Percentiles rank a stretch among this genome's conserved stretches.
These are phyloP conservation scores for Wallacemonas sp. DNA, from an alignment of 208 protist genomes.

Conservation along the genomic window DNA sequence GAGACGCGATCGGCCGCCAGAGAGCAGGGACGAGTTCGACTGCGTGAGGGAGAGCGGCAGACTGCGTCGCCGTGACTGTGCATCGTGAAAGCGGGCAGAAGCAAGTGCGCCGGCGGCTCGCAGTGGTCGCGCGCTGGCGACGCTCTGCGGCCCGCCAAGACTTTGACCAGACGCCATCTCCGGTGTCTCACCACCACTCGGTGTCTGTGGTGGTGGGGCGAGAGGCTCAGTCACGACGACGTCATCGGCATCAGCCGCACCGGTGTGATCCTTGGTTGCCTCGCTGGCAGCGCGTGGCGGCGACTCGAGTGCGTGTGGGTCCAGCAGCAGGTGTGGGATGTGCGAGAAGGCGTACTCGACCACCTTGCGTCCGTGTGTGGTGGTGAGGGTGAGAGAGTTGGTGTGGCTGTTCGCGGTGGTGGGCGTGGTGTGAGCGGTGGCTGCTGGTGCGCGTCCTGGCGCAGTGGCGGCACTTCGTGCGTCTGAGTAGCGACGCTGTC, in stretches of 20 bases:
- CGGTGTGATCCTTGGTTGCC: too few relatives aligned
- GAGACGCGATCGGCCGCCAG: background rate
- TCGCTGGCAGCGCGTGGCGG: background rate
- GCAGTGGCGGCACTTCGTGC: background rate
- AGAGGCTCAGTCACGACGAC: background rate
- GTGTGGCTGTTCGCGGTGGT: too few relatives aligned
- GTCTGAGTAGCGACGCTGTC: background rate
- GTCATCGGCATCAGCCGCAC: too few relatives aligned
- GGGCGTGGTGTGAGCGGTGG: too few relatives aligned
- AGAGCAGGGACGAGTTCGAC: background rate
- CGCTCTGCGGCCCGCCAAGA: too few relatives aligned
- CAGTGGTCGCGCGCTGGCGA: background rate
- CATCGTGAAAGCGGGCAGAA: slow-evolving; percentile 3
- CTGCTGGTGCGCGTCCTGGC: too few relatives aligned
- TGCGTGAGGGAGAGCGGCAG: background rate
- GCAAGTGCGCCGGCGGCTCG: background rate
- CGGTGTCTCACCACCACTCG: too few relatives aligned
- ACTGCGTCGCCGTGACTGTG: background rate
- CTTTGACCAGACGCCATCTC: too few relatives aligned
- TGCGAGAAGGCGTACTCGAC: background rate
- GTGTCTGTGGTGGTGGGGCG: background rate
- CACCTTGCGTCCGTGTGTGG: background rate
- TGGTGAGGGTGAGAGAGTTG: background rate
- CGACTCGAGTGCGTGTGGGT: background rate
- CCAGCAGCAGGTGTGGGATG: slow-evolving; percentile 7